These are phyloP conservation scores for Abortiporus biennis DNA, from an alignment of 1,284 basidiomycete genomes.

Conservation along the genomic window DNA sequence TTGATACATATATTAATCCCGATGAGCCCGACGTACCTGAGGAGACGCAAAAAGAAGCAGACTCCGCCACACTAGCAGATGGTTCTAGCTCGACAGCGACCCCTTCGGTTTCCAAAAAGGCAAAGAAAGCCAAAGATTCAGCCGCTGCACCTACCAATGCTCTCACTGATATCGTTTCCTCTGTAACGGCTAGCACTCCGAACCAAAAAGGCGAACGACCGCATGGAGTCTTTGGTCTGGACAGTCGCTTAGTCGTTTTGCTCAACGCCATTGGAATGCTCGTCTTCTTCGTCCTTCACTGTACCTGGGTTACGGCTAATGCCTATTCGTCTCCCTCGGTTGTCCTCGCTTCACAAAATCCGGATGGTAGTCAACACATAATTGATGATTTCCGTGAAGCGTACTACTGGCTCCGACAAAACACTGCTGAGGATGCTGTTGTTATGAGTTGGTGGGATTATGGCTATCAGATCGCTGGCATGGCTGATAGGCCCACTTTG, in stretches of 20 bases:
- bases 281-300: constrained; percentile 89
- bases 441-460: constrained; percentile 99
- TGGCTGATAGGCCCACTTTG: constrained; percentile 95
- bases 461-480: constrained; percentile 98
- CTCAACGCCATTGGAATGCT: constrained; percentile 78
- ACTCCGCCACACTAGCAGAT: constrained; percentile 21
- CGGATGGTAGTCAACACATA: constrained; percentile 88
- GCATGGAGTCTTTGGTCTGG: constrained; percentile 78
- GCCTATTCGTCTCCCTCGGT: constrained; percentile 99
- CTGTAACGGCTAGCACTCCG: constrained; percentile 28
- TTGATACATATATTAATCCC: constrained; percentile 87
- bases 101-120: constrained; percentile 66
- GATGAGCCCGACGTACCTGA: constrained; percentile 46
- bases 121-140: constrained; percentile 31
- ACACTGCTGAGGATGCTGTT: constrained; percentile 88
- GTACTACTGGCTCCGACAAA: constrained; percentile 99
- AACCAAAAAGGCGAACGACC: constrained; percentile 27
- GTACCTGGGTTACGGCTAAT: constrained; percentile 92
- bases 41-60: constrained; percentile 15
- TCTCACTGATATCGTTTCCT: constrained; percentile 38
- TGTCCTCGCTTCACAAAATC: constrained; percentile 78
- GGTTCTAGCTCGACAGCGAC: constrained; percentile 24
- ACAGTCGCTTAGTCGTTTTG: constrained; percentile 77
- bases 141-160: constrained; percentile 27
- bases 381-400: constrained; percentile 99